These are phyloP conservation scores for Cupressus sempervirens DNA, from an alignment of 75 land plant species.

Conservation along the genomic window DNA sequence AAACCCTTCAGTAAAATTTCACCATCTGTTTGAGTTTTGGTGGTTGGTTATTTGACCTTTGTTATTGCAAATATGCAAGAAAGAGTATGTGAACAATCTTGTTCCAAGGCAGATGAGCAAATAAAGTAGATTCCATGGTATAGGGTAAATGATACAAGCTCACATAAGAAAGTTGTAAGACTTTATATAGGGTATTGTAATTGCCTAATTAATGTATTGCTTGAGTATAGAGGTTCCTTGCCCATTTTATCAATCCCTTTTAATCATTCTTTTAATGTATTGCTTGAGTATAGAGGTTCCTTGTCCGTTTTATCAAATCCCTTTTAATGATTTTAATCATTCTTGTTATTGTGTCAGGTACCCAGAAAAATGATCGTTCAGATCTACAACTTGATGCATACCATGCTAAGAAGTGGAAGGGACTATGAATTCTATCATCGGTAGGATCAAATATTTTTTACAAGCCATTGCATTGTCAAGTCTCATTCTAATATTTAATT, in stretches of 20 bases:
- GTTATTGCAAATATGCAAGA: neutral
- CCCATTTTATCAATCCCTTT: neutral
- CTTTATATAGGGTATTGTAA: neutral
- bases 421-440: slow-evolving; percentile 96
- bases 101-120: neutral
- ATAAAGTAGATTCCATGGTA: neutral
- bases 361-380: slow-evolving; percentile 98
- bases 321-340: neutral
- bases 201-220: neutral
- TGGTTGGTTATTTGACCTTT: neutral
- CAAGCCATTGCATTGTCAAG: neutral
- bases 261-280: neutral
- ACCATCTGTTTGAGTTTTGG: neutral
- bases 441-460: slow-evolving; percentile 29
- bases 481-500: neutral
- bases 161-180: neutral
- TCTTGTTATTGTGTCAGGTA: slow-evolving; percentile 41
- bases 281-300: neutral
- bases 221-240: neutral
- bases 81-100: neutral
- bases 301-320: neutral
- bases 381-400: slow-evolving; percentile 84
- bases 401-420: slow-evolving; percentile 68
- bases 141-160: neutral
- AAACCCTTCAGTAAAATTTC: neutral